Evolutionary conservation across 805 yeast genomes (phyloP).

Genomic region (Tetrapisispora iriomotensis): DNA sequence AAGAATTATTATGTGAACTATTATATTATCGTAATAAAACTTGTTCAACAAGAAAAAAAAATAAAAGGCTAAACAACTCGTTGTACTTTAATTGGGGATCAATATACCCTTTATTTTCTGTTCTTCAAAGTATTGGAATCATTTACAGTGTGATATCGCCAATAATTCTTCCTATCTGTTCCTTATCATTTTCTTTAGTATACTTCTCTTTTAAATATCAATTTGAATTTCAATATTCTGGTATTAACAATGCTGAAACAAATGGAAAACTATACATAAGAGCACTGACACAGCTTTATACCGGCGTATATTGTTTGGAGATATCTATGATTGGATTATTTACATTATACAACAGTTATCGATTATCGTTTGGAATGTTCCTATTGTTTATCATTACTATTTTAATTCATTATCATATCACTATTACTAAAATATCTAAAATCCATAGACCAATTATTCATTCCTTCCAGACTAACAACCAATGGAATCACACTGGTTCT

Average conservation of each 20-base stretch:
- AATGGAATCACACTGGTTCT: background rate
- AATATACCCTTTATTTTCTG: slow-evolving; percentile 64
- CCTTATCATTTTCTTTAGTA: slow-evolving; percentile 46
- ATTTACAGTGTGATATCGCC: slow-evolving; percentile 78
- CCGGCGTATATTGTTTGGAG: slow-evolving; percentile 77
- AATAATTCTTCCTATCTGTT: slow-evolving; percentile 51
- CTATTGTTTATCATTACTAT: slow-evolving; percentile 43
- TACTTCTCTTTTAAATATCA: slow-evolving; percentile 64
- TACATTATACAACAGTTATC: slow-evolving; percentile 44
- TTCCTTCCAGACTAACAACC: background rate
- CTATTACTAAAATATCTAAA: slow-evolving; percentile 14
- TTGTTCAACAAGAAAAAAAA: slow-evolving; percentile 52
- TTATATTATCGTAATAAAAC: slow-evolving; percentile 33
- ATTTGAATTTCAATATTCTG: slow-evolving; percentile 46
- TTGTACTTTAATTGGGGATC: slow-evolving; percentile 66
- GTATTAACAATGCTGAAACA: slow-evolving; percentile 48
- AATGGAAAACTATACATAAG: slow-evolving; percentile 61
- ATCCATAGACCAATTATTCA: slow-evolving; percentile 5
- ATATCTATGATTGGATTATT: slow-evolving; percentile 69
- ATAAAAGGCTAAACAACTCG: slow-evolving; percentile 35
- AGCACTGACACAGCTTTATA: slow-evolving; percentile 66
- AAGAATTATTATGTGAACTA: slow-evolving; percentile 36
- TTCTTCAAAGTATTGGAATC: slow-evolving; percentile 67
- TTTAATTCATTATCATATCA: slow-evolving; percentile 45
- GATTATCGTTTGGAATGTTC: slow-evolving; percentile 41